phyloP scores from a whole-genome alignment of 306 rosid genomes.

The Begonia peltatifolia region DNA sequence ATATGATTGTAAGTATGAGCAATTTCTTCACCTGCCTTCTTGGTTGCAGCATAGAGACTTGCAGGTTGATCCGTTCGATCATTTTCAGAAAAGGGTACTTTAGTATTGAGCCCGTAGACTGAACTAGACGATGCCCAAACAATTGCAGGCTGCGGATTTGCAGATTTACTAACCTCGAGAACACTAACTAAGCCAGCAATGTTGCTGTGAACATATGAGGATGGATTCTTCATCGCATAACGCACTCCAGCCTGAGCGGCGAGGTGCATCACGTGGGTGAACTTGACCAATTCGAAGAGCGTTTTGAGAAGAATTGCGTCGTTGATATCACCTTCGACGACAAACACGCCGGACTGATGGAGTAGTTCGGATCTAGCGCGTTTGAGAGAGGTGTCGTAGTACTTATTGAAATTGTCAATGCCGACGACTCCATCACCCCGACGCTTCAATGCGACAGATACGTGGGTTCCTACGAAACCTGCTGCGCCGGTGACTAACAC shows the following conservation, averaged over 20 bases:
- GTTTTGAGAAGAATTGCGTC: slow-evolving; percentile 2
- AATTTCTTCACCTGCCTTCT: slow-evolving; percentile 3
- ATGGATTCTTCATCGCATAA: slow-evolving; percentile 19
- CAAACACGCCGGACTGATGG: slow-evolving; percentile 3
- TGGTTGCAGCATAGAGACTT: slow-evolving; percentile 17
- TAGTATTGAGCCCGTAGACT: slow-evolving; percentile 15
- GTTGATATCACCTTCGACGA: slow-evolving; percentile 19
- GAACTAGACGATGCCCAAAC: slow-evolving; percentile 25
- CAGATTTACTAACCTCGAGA: slow-evolving; percentile 7
- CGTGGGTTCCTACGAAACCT: slow-evolving; percentile 21
- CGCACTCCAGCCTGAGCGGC: slow-evolving; percentile 12
- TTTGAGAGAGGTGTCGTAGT: slow-evolving; percentile 18
- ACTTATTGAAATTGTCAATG: slow-evolving; percentile 19
- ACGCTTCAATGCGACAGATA: slow-evolving; percentile 15
- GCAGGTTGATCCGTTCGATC: slow-evolving; percentile 9
- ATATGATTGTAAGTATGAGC: slow-evolving; percentile 21
- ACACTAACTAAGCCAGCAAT: slow-evolving; percentile 15
- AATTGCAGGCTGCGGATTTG: no score
- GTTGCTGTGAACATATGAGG: slow-evolving; percentile 19
- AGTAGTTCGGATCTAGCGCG: slow-evolving; percentile 12
- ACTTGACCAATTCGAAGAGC: slow-evolving; percentile 13
- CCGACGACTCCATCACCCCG: slow-evolving; percentile 26
- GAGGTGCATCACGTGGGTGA: slow-evolving; percentile 24
- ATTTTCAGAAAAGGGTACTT: slow-evolving; percentile 7
- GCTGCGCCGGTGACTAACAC: slow-evolving; percentile 25